Evolutionary conservation across 345 rosid genomes (phyloP), one percentile per base, ranked within the genome.

Genomic region (Conringia planisiliqua): DNA sequence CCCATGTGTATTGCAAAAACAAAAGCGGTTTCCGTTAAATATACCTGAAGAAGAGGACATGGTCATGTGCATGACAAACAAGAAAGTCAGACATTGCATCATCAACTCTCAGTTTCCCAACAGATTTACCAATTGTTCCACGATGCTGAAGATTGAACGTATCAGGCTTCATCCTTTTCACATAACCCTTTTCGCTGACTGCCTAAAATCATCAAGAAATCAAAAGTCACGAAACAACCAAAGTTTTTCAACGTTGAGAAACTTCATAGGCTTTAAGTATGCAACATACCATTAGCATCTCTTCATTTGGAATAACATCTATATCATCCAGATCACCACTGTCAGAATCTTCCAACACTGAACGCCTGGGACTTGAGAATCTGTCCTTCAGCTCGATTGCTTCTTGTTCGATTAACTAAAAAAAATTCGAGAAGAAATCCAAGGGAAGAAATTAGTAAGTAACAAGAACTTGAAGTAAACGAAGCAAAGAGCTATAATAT

Each of bases 81-180:
- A 90, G 85, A 80, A 89, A 90, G 83, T 94, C 98, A 48, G 97
- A 86, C 98, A 94, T 87, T 26, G 97, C 77, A 79, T 94, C 98
- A 81, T 89, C 93, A 60, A 88, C 77, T 78, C 96, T 86, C 62
- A 94, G 81, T 70, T 90, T 91, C 60, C 98, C 98, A 72, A 94
- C 95, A 82, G 98, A 91, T 87, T 94, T 94, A 52, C 98, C 98
- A 66, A 91, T 80, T 57, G 98, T 94, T 56, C 96, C 97, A 68
- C 98, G 97, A 78, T 82, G 78, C 80, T 94, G 97, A 74, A 94
- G 96, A 86, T 89, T 92, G 73, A 94, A 94, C 52, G 96, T 90
- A 79, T 84, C 79, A 4, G 97, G 84, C 73, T 87, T 90, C 96
- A 94, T 94, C 79, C 97, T 87, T 84, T 94, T 94, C 65, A 91